Evolutionary conservation across 2,329 filamentous ascomycete genomes (phyloP).

Genomic region (Colletotrichum somersetense): DNA sequence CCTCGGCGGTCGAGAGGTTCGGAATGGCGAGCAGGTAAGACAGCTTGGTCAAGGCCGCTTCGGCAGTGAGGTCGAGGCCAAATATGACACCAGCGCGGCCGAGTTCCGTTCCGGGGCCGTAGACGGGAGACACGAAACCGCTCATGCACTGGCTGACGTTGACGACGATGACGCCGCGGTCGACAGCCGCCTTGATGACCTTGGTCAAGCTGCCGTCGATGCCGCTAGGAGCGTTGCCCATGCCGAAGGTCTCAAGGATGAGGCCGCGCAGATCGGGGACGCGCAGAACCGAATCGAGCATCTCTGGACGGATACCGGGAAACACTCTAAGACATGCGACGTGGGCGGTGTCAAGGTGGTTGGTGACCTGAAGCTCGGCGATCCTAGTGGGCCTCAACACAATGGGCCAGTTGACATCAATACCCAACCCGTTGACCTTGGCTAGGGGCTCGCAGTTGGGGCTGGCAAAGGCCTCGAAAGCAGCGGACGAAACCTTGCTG

Average conservation of each 20-base stretch:
- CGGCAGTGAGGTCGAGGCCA: slow-evolving; percentile 88
- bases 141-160: slow-evolving; percentile 92
- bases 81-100: slow-evolving; percentile 89
- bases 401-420: slow-evolving; percentile 84
- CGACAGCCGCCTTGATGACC: slow-evolving; percentile 81
- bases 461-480: slow-evolving; percentile 88
- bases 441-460: slow-evolving; percentile 89
- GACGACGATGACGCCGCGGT: slow-evolving; percentile 85
- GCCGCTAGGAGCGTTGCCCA: slow-evolving; percentile 89
- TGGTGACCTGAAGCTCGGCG: slow-evolving; percentile 79
- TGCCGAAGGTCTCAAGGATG: slow-evolving; percentile 92
- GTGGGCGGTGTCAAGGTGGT: slow-evolving; percentile 85
- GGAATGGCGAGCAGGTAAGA: slow-evolving; percentile 84
- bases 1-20: slow-evolving; percentile 72
- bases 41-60: slow-evolving; percentile 91
- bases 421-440: slow-evolving; percentile 82
- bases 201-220: slow-evolving; percentile 83
- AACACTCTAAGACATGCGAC: slow-evolving; percentile 92
- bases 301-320: slow-evolving; percentile 92
- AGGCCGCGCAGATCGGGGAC: slow-evolving; percentile 83
- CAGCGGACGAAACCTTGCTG: slow-evolving; percentile 88
- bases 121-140: slow-evolving; percentile 82
- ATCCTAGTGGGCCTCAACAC: slow-evolving; percentile 81
- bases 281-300: slow-evolving; percentile 86
- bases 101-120: slow-evolving; percentile 81